phyloP scores from a whole-genome alignment of 768 basidiomycete species.

The Antrodiella citrinella region DNA sequence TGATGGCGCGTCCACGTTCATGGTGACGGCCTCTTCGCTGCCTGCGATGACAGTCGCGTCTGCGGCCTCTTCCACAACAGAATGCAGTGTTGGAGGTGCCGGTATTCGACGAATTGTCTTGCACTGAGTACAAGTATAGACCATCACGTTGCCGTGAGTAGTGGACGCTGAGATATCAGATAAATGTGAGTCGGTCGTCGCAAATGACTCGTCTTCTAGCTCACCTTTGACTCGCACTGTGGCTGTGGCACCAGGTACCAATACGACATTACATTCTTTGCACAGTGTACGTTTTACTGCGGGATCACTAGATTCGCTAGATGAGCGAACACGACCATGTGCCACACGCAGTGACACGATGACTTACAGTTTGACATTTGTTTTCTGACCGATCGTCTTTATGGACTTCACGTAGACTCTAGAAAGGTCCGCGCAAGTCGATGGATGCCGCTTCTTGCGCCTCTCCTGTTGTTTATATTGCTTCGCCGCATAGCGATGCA shows the following conservation, averaged over 20 bases:
- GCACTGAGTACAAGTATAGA: constrained; percentile 55
- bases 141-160: constrained; percentile 45
- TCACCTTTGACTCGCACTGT: constrained; percentile 58
- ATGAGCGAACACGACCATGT: no score
- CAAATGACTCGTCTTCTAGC: constrained; percentile 16
- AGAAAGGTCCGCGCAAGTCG: constrained; percentile 44
- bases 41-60: no score
- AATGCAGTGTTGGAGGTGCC: constrained; percentile 40
- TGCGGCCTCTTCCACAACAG: constrained; percentile 14
- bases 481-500: constrained; percentile 3
- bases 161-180: constrained; percentile 26
- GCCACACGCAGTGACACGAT: no score
- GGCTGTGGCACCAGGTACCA: constrained; percentile 63
- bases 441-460: constrained; percentile 22
- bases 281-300: constrained; percentile 77
- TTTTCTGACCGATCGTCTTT: constrained; percentile 66
- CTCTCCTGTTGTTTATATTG: constrained; percentile 12
- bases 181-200: constrained; percentile 1
- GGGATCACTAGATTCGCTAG: constrained; percentile 79
- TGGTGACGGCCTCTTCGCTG: no score
- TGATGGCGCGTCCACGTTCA: no score
- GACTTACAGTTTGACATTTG: constrained; percentile 64
- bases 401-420: constrained; percentile 57
- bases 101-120: constrained; percentile 55
- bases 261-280: constrained; percentile 52